Evolutionary conservation across 2,329 filamentous ascomycete species (phyloP), one percentile per base, ranked within the genome.

Genomic region (Septoria petroselini): DNA sequence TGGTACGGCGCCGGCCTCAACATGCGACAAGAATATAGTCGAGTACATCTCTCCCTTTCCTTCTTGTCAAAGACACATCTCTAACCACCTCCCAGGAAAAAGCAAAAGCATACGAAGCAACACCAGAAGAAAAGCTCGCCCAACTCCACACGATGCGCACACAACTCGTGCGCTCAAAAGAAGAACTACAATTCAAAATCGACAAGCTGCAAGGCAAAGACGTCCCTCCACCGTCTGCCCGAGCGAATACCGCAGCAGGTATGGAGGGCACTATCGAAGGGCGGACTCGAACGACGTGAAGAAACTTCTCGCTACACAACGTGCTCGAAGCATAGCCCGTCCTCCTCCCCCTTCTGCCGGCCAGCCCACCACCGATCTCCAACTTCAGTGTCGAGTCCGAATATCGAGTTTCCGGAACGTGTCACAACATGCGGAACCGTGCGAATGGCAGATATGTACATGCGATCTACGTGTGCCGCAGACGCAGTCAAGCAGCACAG

Each of bases 1-100:
- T 72, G 78, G 54, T 83, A 82, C 58, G 82, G 82, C 18, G 81
- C 82, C 15, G 74, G 75, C 5, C 56, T 84, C 52, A 83, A 82
- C 63, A 76, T 72, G 3, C 66, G 73, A 25, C 70, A 74, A 54
- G 76, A 83, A 41, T 65, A 70, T 30, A 71, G 72, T 47, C 65
- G 80, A 71, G 80, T 82, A 60, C 9, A 29, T 12, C 9, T 7
- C 34, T 47, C 46, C 14, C 15, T 39, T 33, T 18, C 12, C 31
- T 44, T 29, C 15, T 23, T n/a, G 8, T 35, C 12, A 33, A 7
- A 18, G 15, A 4, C 3, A 33, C 50, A 27, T 38, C 8, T 25
- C 41, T 2, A 53, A 25, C 21, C 40, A 48, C 15, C 42, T 79
- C 76, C 61, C 65, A 68, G 52, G 70, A 77, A 61, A 72, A 73